phyloP scores from a whole-genome alignment of 805 yeast genomes.

The Yarrowia porcina region DNA sequence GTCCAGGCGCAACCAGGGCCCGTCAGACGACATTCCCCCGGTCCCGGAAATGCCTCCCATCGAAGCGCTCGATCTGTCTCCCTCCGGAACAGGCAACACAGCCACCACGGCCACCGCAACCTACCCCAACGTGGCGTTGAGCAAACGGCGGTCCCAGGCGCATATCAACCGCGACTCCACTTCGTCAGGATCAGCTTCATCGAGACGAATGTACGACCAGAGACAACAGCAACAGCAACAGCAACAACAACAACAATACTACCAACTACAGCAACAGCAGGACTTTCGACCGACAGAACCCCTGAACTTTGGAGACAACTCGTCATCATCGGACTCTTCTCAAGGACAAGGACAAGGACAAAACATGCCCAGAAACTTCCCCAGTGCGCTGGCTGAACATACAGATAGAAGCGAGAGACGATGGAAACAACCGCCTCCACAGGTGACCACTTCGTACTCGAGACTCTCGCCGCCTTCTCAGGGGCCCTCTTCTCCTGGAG shows the following conservation, averaged over 20 bases:
- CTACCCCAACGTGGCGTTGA: not conserved
- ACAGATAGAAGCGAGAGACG: constrained; percentile 8
- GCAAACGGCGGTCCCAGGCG: constrained; percentile 17
- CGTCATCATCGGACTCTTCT: not conserved
- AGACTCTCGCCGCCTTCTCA: not conserved
- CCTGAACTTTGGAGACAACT: not conserved
- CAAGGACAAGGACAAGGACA: too few species aligned
- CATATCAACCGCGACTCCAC: constrained; percentile 1
- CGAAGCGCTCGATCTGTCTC: constrained; percentile 1
- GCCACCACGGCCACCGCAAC: constrained; percentile 4
- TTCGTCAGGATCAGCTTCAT: not conserved
- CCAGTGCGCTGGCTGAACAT: constrained; percentile 1
- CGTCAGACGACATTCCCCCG: constrained; percentile 9
- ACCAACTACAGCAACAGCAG: not conserved
- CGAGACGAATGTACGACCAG: constrained; percentile 11
- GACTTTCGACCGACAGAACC: not conserved
- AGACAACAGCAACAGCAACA: not conserved
- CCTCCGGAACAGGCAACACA: constrained; percentile 1
- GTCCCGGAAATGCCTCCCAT: constrained; percentile 18
- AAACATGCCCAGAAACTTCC: not conserved
- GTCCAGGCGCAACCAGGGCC: constrained; percentile 20
- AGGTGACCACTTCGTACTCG: not conserved
- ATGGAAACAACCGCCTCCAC: constrained; percentile 13
- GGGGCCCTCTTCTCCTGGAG: not conserved
- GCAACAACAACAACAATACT: not conserved